phyloP scores from a whole-genome alignment of 2,329 filamentous ascomycete genomes.

The Dactylellina haptotyla region DNA sequence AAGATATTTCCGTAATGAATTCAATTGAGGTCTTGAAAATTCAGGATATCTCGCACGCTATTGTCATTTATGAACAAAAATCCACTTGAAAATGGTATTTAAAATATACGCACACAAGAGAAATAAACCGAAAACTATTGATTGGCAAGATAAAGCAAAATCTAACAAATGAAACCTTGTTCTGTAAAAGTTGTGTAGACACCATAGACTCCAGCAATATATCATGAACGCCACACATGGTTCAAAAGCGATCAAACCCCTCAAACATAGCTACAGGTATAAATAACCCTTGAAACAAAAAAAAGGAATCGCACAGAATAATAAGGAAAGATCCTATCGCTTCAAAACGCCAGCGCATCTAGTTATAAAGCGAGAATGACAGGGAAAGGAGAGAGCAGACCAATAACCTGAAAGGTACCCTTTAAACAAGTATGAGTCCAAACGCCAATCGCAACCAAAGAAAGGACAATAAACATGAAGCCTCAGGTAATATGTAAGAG shows the following conservation, averaged over 20 bases:
- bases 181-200: conserved; percentile 11
- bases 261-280: conserved; percentile 6
- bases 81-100: not conserved
- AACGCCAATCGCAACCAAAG: conserved; percentile 36
- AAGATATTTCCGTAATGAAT: conserved; percentile 28
- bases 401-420: conserved; percentile 16
- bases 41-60: not conserved
- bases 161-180: conserved; percentile 32
- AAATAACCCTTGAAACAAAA: not conserved
- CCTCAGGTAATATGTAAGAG: no score
- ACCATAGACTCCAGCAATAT: conserved; percentile 31
- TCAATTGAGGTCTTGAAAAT: conserved; percentile 14
- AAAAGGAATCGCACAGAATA: not conserved
- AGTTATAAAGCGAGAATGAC: conserved; percentile 30
- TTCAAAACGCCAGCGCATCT: conserved; percentile 54
- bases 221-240: conserved; percentile 41
- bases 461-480: not conserved
- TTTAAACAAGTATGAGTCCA: conserved; percentile 16
- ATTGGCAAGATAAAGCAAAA: not conserved
- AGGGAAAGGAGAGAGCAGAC: conserved; percentile 4
- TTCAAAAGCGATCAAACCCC: conserved; percentile 3
- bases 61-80: not conserved
- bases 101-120: conserved; percentile 3
- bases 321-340: conserved; percentile 17
- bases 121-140: conserved; percentile 3